These are phyloP conservation scores for Lophiostoma macrostomum DNA, from an alignment of 495 filamentous ascomycete species.

Conservation along the genomic window DNA sequence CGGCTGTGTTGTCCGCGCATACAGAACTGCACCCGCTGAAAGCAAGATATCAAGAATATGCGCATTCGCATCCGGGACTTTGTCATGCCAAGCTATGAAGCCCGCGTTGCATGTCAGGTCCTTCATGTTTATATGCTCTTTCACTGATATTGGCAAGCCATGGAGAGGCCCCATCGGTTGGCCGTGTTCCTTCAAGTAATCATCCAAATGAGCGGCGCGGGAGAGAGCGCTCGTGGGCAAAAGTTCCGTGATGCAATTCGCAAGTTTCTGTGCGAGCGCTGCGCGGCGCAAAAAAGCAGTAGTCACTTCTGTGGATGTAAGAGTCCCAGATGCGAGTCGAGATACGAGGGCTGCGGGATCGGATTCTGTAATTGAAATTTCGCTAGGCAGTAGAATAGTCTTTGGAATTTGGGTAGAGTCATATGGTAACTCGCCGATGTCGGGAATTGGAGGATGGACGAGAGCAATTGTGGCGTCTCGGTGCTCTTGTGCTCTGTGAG, in stretches of 20 bases:
- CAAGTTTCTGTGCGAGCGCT: slow-evolving; percentile 56
- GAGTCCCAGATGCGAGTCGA: slow-evolving; percentile 45
- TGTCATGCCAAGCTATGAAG: slow-evolving; percentile 48
- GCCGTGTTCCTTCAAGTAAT: slow-evolving; percentile 33
- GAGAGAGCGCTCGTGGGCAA: slow-evolving; percentile 48
- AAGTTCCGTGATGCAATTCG: slow-evolving; percentile 64
- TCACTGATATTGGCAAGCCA: slow-evolving; percentile 65
- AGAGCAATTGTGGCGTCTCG: slow-evolving; percentile 45
- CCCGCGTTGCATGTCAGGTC: slow-evolving; percentile 51
- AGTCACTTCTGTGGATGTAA: slow-evolving; percentile 49
- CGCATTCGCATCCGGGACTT: slow-evolving; percentile 43
- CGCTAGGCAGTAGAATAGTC: slow-evolving; percentile 46
- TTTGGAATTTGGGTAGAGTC: slow-evolving; percentile 47
- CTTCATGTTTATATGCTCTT: slow-evolving; percentile 62
- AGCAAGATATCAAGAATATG: slow-evolving; percentile 48
- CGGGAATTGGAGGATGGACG: slow-evolving; percentile 42
- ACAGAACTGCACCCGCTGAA: slow-evolving; percentile 50
- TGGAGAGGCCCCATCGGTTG: slow-evolving; percentile 60
- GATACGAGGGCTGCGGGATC: slow-evolving; percentile 44
- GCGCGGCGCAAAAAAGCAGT: slow-evolving; percentile 60
- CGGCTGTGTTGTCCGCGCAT: slow-evolving; percentile 55
- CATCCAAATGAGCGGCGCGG: slow-evolving; percentile 39
- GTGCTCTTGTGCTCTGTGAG: slow-evolving; percentile 45
- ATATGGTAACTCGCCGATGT: slow-evolving; percentile 39
- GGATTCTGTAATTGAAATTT: slow-evolving; percentile 53